Evolutionary conservation across 2,329 filamentous ascomycete genomes (phyloP).

Genomic region (Epichloe festucae): DNA sequence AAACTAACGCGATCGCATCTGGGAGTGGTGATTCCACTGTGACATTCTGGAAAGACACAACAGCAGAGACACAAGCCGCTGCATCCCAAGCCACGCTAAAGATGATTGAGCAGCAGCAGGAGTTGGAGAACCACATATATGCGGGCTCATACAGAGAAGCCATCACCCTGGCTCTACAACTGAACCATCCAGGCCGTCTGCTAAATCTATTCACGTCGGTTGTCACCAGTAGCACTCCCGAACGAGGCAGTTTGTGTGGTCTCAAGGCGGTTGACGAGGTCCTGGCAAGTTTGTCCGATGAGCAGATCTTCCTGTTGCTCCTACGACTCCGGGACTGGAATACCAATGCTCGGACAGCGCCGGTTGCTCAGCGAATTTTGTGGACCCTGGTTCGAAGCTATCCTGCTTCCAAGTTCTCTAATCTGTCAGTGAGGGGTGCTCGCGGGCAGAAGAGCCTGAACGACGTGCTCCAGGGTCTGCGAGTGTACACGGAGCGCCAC

Average conservation of each 20-base stretch:
- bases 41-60: constrained; percentile 93
- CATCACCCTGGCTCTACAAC: constrained; percentile 78
- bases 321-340: constrained; percentile 90
- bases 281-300: constrained; percentile 62
- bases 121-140: constrained; percentile 84
- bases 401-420: constrained; percentile 63
- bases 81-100: constrained; percentile 61
- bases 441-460: constrained; percentile 55
- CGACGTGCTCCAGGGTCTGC: constrained; percentile 77
- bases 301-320: constrained; percentile 75
- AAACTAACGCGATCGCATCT: constrained; percentile 65
- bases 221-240: constrained; percentile 47
- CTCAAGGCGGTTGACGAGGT: constrained; percentile 68
- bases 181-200: constrained; percentile 85
- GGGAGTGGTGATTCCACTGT: constrained; percentile 87
- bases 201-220: constrained; percentile 75
- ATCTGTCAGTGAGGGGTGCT: constrained; percentile 47
- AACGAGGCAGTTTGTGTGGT: constrained; percentile 51
- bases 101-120: constrained; percentile 86
- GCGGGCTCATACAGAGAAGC: constrained; percentile 82
- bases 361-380: constrained; percentile 74
- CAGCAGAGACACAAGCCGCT: constrained; percentile 61
- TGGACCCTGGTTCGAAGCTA: constrained; percentile 70
- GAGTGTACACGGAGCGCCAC: constrained; percentile 84
- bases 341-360: constrained; percentile 77